Conservation (phyloP, 2,329 filamentous ascomycete genomes). For the Aphanocladium album region DNA sequence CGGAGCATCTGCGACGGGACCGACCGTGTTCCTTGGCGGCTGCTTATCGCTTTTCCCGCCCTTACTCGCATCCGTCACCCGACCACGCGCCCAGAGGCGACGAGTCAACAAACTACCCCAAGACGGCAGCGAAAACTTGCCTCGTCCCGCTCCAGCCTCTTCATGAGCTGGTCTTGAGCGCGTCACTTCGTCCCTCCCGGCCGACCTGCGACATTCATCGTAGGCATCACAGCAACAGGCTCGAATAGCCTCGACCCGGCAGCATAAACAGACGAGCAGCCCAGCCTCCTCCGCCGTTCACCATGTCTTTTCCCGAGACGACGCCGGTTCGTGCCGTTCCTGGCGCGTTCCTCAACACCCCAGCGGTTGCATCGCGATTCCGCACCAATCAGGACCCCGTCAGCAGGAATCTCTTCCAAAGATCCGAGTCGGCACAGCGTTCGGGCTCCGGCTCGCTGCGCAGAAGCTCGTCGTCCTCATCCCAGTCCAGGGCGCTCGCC, state of each 20-base stretch:
- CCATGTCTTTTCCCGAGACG: constrained; percentile 51
- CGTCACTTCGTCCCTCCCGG: not conserved
- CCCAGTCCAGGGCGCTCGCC: constrained; percentile 8
- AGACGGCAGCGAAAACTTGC: not conserved
- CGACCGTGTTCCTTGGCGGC: not conserved
- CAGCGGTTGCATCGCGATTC: constrained; percentile 52
- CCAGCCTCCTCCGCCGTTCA: constrained; percentile 9
- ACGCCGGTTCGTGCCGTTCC: constrained; percentile 70
- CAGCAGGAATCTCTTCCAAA: constrained; percentile 47
- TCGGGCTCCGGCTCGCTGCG: not conserved
- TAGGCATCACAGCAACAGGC: not conserved
- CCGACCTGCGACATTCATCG: not conserved
- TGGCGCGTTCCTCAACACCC: constrained; percentile 72
- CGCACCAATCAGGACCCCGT: constrained; percentile 40
- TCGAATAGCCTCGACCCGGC: not conserved
- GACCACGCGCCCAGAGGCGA: not conserved
- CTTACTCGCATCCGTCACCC: not conserved
- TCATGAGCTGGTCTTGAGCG: constrained; percentile 11
- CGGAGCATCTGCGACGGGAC: not conserved
- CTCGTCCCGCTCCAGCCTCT: not conserved
- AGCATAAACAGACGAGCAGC: not conserved
- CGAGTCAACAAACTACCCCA: not conserved
- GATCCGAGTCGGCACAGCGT: constrained; percentile 19
- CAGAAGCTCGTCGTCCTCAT: constrained; percentile 4
- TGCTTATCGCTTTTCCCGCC: not conserved